Evolutionary conservation across 2,329 filamentous ascomycete genomes (phyloP).

Genomic region (Scleromitrula shiraiana): DNA sequence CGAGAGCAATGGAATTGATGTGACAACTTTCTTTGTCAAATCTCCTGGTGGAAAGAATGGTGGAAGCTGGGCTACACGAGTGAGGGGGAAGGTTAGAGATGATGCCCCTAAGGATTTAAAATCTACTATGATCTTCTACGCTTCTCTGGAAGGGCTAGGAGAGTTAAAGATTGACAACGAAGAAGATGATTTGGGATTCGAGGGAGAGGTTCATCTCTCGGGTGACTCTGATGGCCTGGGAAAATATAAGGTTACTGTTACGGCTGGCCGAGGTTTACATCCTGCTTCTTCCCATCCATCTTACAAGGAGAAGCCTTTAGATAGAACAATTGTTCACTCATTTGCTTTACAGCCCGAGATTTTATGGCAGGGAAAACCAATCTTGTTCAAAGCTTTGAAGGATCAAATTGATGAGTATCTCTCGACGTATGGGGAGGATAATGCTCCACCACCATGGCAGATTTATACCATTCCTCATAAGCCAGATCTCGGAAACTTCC

Average conservation of each 20-base stretch:
- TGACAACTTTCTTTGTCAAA: constrained; percentile 92
- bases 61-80: constrained; percentile 84
- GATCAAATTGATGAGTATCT: constrained; percentile 52
- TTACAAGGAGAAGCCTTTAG: constrained; percentile 60
- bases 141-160: constrained; percentile 69
- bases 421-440: constrained; percentile 51
- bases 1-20: constrained; percentile 75
- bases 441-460: constrained; percentile 74
- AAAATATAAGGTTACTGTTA: constrained; percentile 71
- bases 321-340: constrained; percentile 69
- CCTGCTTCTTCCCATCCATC: constrained; percentile 57
- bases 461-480: constrained; percentile 70
- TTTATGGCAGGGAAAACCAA: constrained; percentile 76
- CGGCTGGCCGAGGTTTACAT: constrained; percentile 58
- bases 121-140: constrained; percentile 75
- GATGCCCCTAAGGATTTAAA: constrained; percentile 60
- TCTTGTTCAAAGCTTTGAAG: constrained; percentile 57
- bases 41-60: constrained; percentile 77
- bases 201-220: constrained; percentile 57
- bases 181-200: constrained; percentile 44
- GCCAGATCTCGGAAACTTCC: constrained; percentile 67
- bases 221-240: constrained; percentile 68
- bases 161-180: constrained; percentile 53
- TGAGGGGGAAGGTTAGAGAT: constrained; percentile 71
- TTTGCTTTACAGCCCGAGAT: constrained; percentile 56